A percentile compares a stretch with the other conserved stretches of the same genome.
Conservation (phyloP, 139 green algal genomes). For the Astrephomene gubernaculifera region DNA sequence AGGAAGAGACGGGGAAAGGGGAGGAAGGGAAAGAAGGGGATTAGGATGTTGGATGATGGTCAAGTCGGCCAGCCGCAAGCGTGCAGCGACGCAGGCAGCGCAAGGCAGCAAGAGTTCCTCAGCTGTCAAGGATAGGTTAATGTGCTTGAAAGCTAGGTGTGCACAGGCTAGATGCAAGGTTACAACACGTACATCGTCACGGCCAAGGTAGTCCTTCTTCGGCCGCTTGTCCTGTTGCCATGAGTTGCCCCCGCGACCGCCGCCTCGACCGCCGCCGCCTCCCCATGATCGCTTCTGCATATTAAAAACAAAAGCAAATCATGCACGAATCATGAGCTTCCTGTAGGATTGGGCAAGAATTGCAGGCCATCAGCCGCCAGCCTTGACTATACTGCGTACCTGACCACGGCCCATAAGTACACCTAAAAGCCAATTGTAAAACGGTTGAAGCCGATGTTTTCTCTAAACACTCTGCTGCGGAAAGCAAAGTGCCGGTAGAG, state of each 20-base stretch:
- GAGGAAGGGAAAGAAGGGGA: no score
- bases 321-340: not conserved
- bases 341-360: not conserved
- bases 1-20: no score
- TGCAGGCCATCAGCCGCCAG: not conserved
- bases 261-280: slow-evolving; percentile 27
- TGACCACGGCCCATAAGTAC: slow-evolving; percentile 27
- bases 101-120: no score
- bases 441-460: no score
- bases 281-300: slow-evolving; percentile 34
- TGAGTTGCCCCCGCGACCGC: slow-evolving; percentile 14
- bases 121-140: not conserved
- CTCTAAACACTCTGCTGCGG: no score
- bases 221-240: slow-evolving; percentile 29
- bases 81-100: no score
- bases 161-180: no score
- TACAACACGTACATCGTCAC: slow-evolving; percentile 16
- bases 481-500: no score
- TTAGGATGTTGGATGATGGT: no score
- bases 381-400: not conserved
- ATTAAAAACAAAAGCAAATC: not conserved
- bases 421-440: no score
- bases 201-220: not conserved
- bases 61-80: no score
- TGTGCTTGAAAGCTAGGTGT: no score